A percentile compares a stretch with the other conserved stretches of the same genome.
These are phyloP conservation scores for Trypethelium eluteriae DNA, from an alignment of 495 filamentous ascomycete genomes.

Conservation along the genomic window DNA sequence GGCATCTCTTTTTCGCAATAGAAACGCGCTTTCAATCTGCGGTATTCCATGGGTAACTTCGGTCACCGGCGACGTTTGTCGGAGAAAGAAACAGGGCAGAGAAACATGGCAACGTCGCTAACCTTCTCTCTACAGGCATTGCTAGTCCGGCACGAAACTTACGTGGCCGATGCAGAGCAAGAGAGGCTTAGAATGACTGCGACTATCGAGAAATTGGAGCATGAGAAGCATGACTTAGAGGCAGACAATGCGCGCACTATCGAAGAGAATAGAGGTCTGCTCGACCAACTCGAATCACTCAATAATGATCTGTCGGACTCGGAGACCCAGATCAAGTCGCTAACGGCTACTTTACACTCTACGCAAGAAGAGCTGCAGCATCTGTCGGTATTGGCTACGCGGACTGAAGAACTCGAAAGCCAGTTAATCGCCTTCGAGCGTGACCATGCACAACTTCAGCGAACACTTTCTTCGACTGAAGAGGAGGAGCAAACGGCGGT, in stretches of 20 bases:
- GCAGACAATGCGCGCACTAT: conserved; percentile 61
- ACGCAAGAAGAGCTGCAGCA: conserved; percentile 68
- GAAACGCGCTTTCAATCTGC: not conserved
- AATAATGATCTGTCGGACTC: conserved; percentile 68
- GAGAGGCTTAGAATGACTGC: conserved; percentile 62
- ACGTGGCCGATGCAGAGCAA: conserved; percentile 80
- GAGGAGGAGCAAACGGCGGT: conserved; percentile 68
- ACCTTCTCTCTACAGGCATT: conserved; percentile 78
- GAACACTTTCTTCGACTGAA: conserved; percentile 53
- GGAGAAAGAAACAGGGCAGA: not conserved
- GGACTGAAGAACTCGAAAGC: conserved; percentile 67
- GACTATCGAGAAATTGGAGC: conserved; percentile 68
- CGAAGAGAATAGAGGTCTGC: conserved; percentile 69
- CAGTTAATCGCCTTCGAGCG: conserved; percentile 70
- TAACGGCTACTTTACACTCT: conserved; percentile 65
- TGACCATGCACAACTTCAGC: conserved; percentile 67
- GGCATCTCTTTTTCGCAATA: not conserved
- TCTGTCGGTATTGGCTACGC: conserved; percentile 60
- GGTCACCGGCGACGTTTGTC: not conserved
- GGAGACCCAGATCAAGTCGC: conserved; percentile 61
- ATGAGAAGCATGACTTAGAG: conserved; percentile 67
- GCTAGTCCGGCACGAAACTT: conserved; percentile 82
- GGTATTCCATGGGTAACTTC: not conserved
- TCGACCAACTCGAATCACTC: conserved; percentile 73
- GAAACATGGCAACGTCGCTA: conserved; percentile 42